Base-by-base conservation (phyloP, 2,329 filamentous ascomycete genomes). In the Rugonectria rugulosa region DNA sequence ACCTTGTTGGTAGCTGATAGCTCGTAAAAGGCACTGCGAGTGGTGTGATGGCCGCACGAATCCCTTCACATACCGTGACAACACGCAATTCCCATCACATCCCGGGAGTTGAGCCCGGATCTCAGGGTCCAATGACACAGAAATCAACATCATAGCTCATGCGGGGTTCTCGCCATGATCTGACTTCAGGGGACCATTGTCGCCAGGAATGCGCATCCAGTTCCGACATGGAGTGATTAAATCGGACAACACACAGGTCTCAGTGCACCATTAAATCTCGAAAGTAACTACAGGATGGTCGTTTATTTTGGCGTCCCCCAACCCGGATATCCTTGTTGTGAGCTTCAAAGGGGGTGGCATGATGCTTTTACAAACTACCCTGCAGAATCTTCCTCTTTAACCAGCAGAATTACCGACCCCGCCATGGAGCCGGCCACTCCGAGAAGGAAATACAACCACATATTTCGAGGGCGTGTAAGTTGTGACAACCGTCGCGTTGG, bases 271-370 rank as follows among this genome's bases (percentile, higher is more conserved):
- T n/a, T n/a, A n/a, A n/a, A n/a, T n/a, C n/a, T n/a, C n/a, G n/a
- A n/a, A n/a, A n/a, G n/a, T n/a, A n/a, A n/a, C n/a, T n/a, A n/a
- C n/a, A n/a, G n/a, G n/a, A n/a, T n/a, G n/a, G n/a, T n/a, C n/a
- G n/a, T n/a, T n/a, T n/a, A n/a, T n/a, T n/a, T n/a, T n/a, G n/a
- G n/a, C n/a, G n/a, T n/a, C n/a, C n/a, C n/a, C n/a, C n/a, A n/a
- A n/a, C n/a, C n/a, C n/a, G n/a, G n/a, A n/a, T n/a, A n/a, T n/a
- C n/a, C n/a, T n/a, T n/a, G n/a, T n/a, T n/a, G n/a, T n/a, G n/a
- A n/a, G n/a, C n/a, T n/a, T n/a, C n/a, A n/a, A n/a, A n/a, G 31
- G 31, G 36, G 46, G 50, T 65, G 61, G 61, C 60, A 66, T 57
- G 58, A 66, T 51, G 17, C 42, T 59, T 48, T 50, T 31, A 4